Evolutionary conservation across 148 eudicot species (phyloP).

Genomic region (Beta vulgaris): DNA sequence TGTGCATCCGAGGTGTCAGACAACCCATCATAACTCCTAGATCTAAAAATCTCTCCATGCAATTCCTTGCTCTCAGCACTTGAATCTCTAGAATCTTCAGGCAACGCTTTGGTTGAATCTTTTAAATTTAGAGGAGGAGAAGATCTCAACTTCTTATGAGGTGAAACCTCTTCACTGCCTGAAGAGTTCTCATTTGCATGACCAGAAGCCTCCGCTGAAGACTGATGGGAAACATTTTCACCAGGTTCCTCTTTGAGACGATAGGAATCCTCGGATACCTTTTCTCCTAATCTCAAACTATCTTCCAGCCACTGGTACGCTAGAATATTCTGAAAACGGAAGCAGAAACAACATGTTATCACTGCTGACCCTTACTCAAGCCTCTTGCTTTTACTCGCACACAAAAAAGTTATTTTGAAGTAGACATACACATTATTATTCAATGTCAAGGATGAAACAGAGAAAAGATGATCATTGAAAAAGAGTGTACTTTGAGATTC

Average conservation of each 20-base stretch:
- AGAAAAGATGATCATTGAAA: background rate
- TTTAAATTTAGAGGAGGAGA: constrained; percentile 33
- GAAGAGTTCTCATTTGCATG: constrained; percentile 22
- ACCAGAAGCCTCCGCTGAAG: constrained; percentile 22
- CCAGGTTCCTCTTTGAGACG: constrained; percentile 42
- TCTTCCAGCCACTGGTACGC: constrained; percentile 86
- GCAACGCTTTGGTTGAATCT: constrained; percentile 31
- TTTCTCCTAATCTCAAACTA: constrained; percentile 69
- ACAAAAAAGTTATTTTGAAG: background rate
- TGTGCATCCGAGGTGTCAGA: constrained; percentile 29
- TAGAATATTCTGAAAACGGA: constrained; percentile 51
- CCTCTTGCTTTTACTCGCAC: background rate
- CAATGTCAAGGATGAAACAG: background rate
- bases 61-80: constrained; percentile 28
- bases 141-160: constrained; percentile 34
- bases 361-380: background rate
- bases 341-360: background rate
- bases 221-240: constrained; percentile 20
- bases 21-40: constrained; percentile 30
- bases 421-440: background rate
- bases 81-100: constrained; percentile 31
- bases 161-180: constrained; percentile 25
- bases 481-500: background rate
- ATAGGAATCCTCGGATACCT: constrained; percentile 51
- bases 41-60: constrained; percentile 23